phyloP scores from a whole-genome alignment of 1,284 basidiomycete species.

The Moniliophthora roreri region DNA sequence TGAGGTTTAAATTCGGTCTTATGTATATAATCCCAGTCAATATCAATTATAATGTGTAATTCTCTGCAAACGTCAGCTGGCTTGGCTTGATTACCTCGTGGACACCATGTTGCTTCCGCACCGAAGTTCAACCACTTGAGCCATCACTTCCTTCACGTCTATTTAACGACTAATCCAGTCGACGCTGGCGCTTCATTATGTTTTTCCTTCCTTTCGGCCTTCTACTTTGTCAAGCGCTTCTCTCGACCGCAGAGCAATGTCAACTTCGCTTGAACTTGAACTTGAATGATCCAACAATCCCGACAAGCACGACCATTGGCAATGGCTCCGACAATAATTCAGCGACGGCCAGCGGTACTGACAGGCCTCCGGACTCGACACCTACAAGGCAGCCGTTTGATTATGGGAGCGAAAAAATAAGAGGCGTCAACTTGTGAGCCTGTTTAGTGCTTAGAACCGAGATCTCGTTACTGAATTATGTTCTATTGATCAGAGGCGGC shows the following conservation, averaged over 20 bases:
- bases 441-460: conserved; percentile 17
- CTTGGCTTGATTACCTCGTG: no score
- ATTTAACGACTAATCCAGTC: not conserved
- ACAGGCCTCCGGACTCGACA: conserved; percentile 4
- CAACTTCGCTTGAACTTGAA: conserved; percentile 17
- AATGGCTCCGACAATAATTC: conserved; percentile 11
- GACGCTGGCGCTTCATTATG: conserved; percentile 1
- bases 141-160: no score
- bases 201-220: conserved; percentile 5
- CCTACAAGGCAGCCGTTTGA: conserved; percentile 39
- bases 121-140: not conserved
- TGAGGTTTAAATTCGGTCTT: no score
- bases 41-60: no score
- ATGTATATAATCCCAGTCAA: no score
- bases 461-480: no score
- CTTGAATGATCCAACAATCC: conserved; percentile 7
- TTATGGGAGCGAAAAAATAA: conserved; percentile 50
- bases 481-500: conserved; percentile 62
- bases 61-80: no score
- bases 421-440: conserved; percentile 69
- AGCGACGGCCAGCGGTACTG: conserved; percentile 14
- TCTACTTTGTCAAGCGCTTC: not conserved
- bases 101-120: not conserved
- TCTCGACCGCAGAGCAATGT: conserved; percentile 21
- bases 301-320: conserved; percentile 9